Base-by-base conservation (phyloP, 306 rosid genomes). In the Dryas octopetala region DNA sequence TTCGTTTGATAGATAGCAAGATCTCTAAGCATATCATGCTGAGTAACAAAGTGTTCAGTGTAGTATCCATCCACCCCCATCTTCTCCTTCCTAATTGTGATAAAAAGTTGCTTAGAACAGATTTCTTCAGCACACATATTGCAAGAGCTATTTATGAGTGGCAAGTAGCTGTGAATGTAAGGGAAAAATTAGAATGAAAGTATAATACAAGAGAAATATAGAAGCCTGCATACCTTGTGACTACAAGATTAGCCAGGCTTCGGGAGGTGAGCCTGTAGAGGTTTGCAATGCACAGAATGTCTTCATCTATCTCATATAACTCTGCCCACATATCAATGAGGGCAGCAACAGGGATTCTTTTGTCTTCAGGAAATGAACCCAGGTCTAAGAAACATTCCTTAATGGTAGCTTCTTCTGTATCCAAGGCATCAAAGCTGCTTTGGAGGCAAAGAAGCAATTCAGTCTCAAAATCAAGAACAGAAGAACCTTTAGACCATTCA, bases 241-340 rank as follows among this genome's bases (percentile, higher is more conserved):
- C 81, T 28, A 88, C 66, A 74, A 83, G 19, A 52, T 74, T 79
- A 46, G 83, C 87, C 71, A 90, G 40, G 61, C 78, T 90, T 4
- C 54, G 65, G 16, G 15, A 32, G 48, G 26, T 78, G 6, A 85
- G 80, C 55, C 80, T 73, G 1, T 71, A 51, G 26, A 91, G 69
- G 7, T 74, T 86, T 50, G 74, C 79, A 82, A 89, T 44, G 87
- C 82, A 19, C 79, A 23, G 0, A n/a, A 11, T 77, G 66, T 85
- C 87, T 51, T 79, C 87, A 52, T 62, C 78, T 10, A 83, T 65
- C 17, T 46, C 75, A 69, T 62, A 77, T 64, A 89, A 62, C 70
- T 86, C 91, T 9, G 76, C 75, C 86, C 88, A 87, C 57, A 89
- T 86, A 79, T 89, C 95, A 63, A 91, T 69, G 61, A 91, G 89